Conservation (phyloP, 768 basidiomycete genomes). For the Trametes cubensis region DNA sequence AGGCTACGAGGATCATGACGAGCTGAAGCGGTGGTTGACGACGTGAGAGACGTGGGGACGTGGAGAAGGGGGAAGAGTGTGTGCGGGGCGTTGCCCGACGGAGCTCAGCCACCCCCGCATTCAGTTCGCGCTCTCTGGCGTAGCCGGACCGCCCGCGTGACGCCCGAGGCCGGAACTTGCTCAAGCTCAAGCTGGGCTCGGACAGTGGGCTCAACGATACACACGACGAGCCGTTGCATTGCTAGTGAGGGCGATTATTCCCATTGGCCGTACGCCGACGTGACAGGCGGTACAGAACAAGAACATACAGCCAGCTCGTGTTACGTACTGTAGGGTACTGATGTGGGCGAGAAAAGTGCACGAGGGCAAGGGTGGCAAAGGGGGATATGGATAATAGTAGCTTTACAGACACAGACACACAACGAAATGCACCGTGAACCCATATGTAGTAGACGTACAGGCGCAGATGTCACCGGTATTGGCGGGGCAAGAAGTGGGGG, state of each 20-base stretch:
- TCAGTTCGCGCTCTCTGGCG: background rate
- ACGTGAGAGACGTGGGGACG: background rate
- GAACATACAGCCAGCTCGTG: slow-evolving; percentile 4
- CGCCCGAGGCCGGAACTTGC: background rate
- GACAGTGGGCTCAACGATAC: too few species aligned
- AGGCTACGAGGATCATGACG: slow-evolving; percentile 6
- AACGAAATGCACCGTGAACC: slow-evolving; percentile 4
- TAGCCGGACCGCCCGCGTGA: slow-evolving; percentile 9
- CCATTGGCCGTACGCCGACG: slow-evolving; percentile 14
- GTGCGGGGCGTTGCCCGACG: background rate
- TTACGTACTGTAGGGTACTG: slow-evolving; percentile 5
- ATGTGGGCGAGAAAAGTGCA: background rate
- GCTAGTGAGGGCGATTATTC: background rate
- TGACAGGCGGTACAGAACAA: slow-evolving; percentile 13
- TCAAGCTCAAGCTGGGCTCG: too few species aligned
- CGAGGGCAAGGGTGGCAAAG: background rate
- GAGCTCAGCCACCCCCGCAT: slow-evolving; percentile 23
- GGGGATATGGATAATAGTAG: background rate
- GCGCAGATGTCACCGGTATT: slow-evolving; percentile 8
- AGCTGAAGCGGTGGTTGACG: background rate
- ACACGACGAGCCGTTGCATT: too few species aligned
- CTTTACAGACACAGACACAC: slow-evolving; percentile 15
- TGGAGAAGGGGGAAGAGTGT: background rate
- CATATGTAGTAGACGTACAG: slow-evolving; percentile 14
- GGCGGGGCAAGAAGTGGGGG: background rate